These are phyloP conservation scores for Pichia nanzhaoensis DNA, from an alignment of 805 yeast species.

Conservation along the genomic window DNA sequence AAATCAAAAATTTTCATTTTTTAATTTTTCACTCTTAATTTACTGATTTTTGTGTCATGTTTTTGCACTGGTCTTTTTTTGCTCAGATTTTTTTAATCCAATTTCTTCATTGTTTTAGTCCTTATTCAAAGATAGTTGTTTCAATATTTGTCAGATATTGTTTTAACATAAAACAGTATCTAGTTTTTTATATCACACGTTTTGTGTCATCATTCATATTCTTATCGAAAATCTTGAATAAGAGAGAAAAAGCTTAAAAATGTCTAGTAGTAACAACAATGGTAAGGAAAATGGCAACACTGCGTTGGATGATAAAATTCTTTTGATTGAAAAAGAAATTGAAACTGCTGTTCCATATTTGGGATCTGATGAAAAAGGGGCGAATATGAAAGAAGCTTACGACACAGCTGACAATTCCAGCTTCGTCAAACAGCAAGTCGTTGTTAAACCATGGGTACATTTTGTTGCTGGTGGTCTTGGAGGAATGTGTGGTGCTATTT, in stretches of 20 bases:
- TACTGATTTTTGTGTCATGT: too few relatives aligned
- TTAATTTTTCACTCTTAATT: too few relatives aligned
- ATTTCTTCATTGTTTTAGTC: too few relatives aligned
- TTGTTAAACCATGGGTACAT: conserved; percentile 59
- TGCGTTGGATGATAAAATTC: not conserved
- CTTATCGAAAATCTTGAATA: not conserved
- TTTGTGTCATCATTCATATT: too few relatives aligned
- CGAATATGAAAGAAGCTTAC: conserved; percentile 36
- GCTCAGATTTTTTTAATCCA: too few relatives aligned
- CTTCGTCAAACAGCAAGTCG: not conserved
- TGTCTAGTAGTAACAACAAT: not conserved
- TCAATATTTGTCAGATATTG: too few relatives aligned
- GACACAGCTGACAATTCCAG: conserved; percentile 21
- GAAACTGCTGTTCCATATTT: conserved; percentile 52
- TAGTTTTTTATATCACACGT: too few relatives aligned
- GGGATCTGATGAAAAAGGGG: conserved; percentile 67
- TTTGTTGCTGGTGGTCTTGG: conserved; percentile 91
- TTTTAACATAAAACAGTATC: too few relatives aligned
- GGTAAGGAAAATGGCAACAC: not conserved
- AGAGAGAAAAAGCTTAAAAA: not conserved
- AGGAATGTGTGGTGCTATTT: conserved; percentile 96
- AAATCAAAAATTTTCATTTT: too few relatives aligned
- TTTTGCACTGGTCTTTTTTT: too few relatives aligned
- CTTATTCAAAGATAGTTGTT: too few relatives aligned
- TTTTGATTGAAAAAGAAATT: conserved; percentile 3